Evolutionary conservation across 306 rosid genomes (phyloP).

Genomic region (Gastrolobium bilobum): DNA sequence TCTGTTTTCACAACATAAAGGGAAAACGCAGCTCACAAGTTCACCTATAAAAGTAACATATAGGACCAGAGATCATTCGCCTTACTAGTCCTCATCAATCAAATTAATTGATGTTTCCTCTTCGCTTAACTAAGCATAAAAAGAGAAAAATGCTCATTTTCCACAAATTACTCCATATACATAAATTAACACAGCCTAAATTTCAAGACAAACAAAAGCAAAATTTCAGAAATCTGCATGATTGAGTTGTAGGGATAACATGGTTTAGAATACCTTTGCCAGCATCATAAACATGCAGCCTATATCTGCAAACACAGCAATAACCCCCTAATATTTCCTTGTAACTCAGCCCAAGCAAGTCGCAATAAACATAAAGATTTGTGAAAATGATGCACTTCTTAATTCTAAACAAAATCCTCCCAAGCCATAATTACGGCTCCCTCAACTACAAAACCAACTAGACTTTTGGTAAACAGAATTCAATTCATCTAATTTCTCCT

Average conservation of each 20-base stretch:
- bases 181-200: slow-evolving; percentile 18
- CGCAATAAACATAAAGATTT: slow-evolving; percentile 5
- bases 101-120: slow-evolving; percentile 15
- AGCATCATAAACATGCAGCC: slow-evolving; percentile 31
- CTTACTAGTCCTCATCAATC: slow-evolving; percentile 1
- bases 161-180: slow-evolving; percentile 18
- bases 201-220: slow-evolving; percentile 27
- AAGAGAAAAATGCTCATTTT: slow-evolving; percentile 22
- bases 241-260: slow-evolving; percentile 28
- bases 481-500: neutral
- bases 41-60: slow-evolving; percentile 5
- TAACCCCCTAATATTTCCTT: slow-evolving; percentile 21
- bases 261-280: slow-evolving; percentile 20
- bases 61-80: slow-evolving; percentile 28
- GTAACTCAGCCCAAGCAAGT: slow-evolving; percentile 12
- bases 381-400: slow-evolving; percentile 3
- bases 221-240: slow-evolving; percentile 22
- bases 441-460: slow-evolving; percentile 31
- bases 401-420: slow-evolving; percentile 27
- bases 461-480: neutral
- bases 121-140: slow-evolving; percentile 16
- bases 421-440: slow-evolving; percentile 26
- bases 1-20: slow-evolving; percentile 15
- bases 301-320: slow-evolving; percentile 29
- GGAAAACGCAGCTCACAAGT: slow-evolving; percentile 26